phyloP scores from a whole-genome alignment of 2,329 filamentous ascomycete species.

The Ophiosphaerella narmari region DNA sequence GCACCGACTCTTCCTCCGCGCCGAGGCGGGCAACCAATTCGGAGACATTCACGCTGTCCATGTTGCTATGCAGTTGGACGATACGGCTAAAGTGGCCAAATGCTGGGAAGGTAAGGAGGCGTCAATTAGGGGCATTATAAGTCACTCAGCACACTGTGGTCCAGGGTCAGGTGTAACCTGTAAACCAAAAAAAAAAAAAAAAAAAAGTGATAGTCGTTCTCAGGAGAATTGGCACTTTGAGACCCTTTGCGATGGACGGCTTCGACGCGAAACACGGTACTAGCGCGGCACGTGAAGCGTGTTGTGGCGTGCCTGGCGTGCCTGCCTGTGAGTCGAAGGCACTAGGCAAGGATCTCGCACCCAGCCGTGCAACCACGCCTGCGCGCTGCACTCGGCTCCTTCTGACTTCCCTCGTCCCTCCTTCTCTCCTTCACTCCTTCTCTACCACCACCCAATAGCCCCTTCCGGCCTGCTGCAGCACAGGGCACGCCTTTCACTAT shows the following conservation, averaged over 20 bases:
- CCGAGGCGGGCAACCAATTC: constrained; percentile 64
- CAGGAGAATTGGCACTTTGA: constrained; percentile 1
- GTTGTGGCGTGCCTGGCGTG: constrained; percentile 13
- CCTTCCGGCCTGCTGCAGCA: not conserved
- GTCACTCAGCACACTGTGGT: constrained; percentile 13
- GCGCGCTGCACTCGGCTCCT: not conserved
- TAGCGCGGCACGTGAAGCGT: constrained; percentile 33
- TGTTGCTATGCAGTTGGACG: constrained; percentile 26
- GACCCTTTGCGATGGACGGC: constrained; percentile 17
- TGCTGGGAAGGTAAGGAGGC: constrained; percentile 13
- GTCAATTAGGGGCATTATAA: constrained; percentile 17
- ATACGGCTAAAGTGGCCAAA: constrained; percentile 9
- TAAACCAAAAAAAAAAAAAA: no score
- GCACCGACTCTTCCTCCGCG: constrained; percentile 79
- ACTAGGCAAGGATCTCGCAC: constrained; percentile 24
- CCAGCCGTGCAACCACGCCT: constrained; percentile 15
- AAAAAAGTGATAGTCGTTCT: no score
- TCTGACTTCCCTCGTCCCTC: not conserved
- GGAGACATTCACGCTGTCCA: constrained; percentile 61
- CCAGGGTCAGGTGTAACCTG: no score
- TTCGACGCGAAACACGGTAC: constrained; percentile 10
- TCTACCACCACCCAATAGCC: constrained; percentile 1
- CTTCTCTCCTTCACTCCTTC: not conserved
- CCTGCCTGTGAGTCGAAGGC: constrained; percentile 3
- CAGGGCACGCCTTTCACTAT: constrained; percentile 23